Evolutionary conservation across 139 green algal genomes (phyloP).

Genomic region (Axilococcus clingmanii): DNA sequence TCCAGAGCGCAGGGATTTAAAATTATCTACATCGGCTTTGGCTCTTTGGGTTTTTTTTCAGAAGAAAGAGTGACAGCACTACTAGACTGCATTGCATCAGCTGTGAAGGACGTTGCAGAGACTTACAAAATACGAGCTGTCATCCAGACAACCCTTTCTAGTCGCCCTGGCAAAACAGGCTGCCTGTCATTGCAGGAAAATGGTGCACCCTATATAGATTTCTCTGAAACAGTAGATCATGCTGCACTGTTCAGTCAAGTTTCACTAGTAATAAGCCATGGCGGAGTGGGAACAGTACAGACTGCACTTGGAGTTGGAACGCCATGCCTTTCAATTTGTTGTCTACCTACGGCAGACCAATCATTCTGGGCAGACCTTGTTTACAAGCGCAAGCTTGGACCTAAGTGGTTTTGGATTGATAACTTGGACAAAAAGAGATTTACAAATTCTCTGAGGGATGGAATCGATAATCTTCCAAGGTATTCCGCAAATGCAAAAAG

Average conservation of each 20-base stretch:
- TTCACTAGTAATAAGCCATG: slow-evolving; percentile 1
- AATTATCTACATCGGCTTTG: slow-evolving; percentile 2
- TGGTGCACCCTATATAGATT: background rate
- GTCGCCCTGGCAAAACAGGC: slow-evolving; percentile 1
- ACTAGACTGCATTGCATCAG: background rate
- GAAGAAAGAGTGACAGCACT: background rate
- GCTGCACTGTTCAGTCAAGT: background rate
- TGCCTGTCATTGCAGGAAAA: background rate
- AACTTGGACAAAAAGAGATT: background rate
- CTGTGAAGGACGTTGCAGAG: background rate
- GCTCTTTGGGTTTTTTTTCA: background rate
- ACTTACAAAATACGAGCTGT: background rate
- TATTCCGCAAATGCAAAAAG: background rate
- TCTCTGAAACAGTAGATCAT: slow-evolving; percentile 3
- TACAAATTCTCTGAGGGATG: background rate
- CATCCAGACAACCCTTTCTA: slow-evolving; percentile 3
- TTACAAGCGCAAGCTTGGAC: background rate
- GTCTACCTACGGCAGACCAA: slow-evolving; percentile 1
- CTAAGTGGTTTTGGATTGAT: slow-evolving; percentile 7
- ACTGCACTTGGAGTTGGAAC: background rate
- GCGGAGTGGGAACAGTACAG: background rate
- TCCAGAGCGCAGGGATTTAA: background rate
- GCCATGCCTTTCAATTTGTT: slow-evolving; percentile 1
- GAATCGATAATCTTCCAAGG: background rate
- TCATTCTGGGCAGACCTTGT: slow-evolving; percentile 3